These are phyloP conservation scores for Fraxinus nigra DNA, from an alignment of 305 asterid genomes.

Conservation along the genomic window DNA sequence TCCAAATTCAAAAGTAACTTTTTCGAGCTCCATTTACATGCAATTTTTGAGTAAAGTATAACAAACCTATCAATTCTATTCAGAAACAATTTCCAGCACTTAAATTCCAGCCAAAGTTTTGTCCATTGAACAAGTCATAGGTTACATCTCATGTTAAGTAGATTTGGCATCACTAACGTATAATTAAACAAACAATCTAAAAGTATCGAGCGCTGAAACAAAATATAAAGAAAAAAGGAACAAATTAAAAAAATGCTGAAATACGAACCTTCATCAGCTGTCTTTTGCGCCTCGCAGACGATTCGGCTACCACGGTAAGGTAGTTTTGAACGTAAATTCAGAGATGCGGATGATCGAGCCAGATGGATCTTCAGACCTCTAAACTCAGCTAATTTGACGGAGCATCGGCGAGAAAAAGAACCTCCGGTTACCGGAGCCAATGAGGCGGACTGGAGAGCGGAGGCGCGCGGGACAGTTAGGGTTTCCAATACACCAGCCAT, in stretches of 20 bases:
- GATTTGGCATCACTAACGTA: neutral
- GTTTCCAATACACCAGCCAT: constrained; percentile 77
- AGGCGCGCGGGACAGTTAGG: constrained; percentile 63
- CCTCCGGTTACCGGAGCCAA: constrained; percentile 40
- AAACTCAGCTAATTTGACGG: constrained; percentile 48
- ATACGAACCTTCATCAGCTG: constrained; percentile 55
- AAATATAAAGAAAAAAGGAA: neutral
- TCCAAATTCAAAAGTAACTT: neutral
- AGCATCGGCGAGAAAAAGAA: constrained; percentile 32
- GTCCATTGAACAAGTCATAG: neutral
- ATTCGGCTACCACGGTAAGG: constrained; percentile 42
- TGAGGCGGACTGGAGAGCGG: constrained; percentile 46
- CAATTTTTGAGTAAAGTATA: neutral
- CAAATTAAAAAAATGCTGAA: neutral
- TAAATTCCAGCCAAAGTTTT: constrained; percentile 13
- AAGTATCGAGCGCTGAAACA: neutral
- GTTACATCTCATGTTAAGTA: neutral
- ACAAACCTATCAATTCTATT: neutral
- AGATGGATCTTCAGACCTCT: constrained; percentile 58
- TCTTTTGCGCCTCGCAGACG: constrained; percentile 72
- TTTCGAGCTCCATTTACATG: neutral
- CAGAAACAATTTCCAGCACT: neutral
- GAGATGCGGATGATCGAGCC: constrained; percentile 37
- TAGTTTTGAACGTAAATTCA: constrained; percentile 34
- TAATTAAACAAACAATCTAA: neutral